Base-by-base conservation (phyloP, 2,329 filamentous ascomycete species). In the Sporothrix phasma region DNA sequence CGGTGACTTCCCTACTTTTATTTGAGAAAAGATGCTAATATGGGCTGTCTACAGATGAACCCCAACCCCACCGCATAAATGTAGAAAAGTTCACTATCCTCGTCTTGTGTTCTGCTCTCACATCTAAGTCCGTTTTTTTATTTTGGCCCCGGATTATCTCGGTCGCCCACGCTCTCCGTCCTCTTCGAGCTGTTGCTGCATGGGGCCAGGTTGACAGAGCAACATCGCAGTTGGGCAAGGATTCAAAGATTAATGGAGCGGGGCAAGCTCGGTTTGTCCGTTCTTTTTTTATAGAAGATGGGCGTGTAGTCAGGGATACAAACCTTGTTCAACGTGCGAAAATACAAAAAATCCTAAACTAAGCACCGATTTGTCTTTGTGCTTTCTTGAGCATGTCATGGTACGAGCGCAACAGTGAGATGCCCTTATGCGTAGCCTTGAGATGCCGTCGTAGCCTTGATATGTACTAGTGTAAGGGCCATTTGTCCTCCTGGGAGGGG, bases 31-130 rank as follows among this genome's bases (percentile, higher is more conserved):
- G 17, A 13, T 54, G 19, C 61, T 63, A 49, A 63, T 43, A 26
- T 31, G 15, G 22, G 1, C 37, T 13, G 26, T 51, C 37, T 11
- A 31, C 58, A 69, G 68, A 69, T 69, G 68, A 69, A 69, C 68
- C 67, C 68, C 63, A 69, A 68, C 67, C 68, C 68, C 46, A 64
- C 63, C 60, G 22, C 68, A 45, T 69, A 69, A 67, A 51, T 22
- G n/a, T 5, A 29, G 37, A 46, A 49, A 46, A 22, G 0, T 24
- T 43, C n/a, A 22, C 17, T 8, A 22, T 39, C 43, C 29, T 15
- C 43, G n/a, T 65, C 34, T 61, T 54, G 29, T 63, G 34, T 56
- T 54, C 62, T 45, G 37, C 22, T 39, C 39, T 54, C 19, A 29
- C 46, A 29, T 62, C 45, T 61, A 31, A 37, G 17, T 47, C 17